These are phyloP conservation scores for Jatropha curcas DNA, from an alignment of 345 rosid genomes.

Conservation along the genomic window DNA sequence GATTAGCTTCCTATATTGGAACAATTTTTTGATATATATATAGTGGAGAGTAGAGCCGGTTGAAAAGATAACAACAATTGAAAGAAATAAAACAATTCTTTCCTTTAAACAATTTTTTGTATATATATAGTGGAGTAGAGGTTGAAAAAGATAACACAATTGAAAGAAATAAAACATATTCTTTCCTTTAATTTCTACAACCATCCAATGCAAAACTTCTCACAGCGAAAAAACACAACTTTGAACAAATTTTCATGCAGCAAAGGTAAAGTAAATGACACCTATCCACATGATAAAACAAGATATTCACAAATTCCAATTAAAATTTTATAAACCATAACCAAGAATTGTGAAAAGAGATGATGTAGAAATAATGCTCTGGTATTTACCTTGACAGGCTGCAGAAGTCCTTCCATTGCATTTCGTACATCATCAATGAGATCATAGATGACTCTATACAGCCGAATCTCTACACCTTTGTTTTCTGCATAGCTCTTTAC, in stretches of 20 bases:
- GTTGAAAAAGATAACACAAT: no score
- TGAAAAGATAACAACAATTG: no score
- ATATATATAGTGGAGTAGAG: no score
- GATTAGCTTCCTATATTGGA: no score
- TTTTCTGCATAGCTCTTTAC: slow-evolving; percentile 83
- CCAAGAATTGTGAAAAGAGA: background rate
- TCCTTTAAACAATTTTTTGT: no score
- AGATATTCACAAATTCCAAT: background rate
- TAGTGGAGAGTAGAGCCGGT: no score
- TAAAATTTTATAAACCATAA: background rate
- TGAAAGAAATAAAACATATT: no score
- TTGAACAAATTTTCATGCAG: background rate
- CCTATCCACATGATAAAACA: background rate
- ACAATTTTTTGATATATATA: no score
- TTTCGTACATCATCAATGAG: slow-evolving; percentile 89
- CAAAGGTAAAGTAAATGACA: background rate
- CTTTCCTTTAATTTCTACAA: no score
- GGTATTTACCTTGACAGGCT: slow-evolving; percentile 70
- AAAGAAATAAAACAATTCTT: no score
- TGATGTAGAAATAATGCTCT: slow-evolving; percentile 15
- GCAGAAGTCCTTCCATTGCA: slow-evolving; percentile 99
- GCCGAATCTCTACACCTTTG: slow-evolving; percentile 90
- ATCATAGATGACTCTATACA: slow-evolving; percentile 88
- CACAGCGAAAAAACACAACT: background rate
- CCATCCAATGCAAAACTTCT: background rate